Percentiles rank a stretch among this genome's conserved stretches.
phyloP scores from a whole-genome alignment of 1,139 yeast genomes.

The Suhomyces coccinellae region DNA sequence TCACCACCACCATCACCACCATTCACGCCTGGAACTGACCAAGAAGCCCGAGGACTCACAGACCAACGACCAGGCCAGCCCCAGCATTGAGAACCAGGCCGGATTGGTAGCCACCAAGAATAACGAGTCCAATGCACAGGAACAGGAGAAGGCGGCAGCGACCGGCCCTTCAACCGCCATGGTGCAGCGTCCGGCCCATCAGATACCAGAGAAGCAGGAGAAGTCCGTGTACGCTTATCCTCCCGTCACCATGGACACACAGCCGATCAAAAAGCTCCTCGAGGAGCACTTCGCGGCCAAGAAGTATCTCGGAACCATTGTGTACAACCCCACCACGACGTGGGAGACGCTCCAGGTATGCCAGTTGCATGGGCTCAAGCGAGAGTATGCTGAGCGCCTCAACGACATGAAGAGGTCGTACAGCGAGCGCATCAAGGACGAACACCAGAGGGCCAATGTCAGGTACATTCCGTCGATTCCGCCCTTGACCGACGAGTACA shows the following conservation, averaged over 20 bases:
- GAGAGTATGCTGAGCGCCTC: constrained; percentile 34
- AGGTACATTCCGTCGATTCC: constrained; percentile 45
- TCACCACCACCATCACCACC: constrained; percentile 17
- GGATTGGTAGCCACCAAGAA: neutral
- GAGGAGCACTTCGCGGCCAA: constrained; percentile 48
- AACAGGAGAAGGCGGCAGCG: neutral
- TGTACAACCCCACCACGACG: constrained; percentile 59
- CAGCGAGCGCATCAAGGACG: constrained; percentile 25
- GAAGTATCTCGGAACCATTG: constrained; percentile 57
- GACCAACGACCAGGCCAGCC: neutral
- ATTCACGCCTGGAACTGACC: neutral
- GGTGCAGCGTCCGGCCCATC: too few relatives aligned
- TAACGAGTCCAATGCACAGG: neutral
- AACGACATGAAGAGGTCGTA: constrained; percentile 32
- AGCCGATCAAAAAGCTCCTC: constrained; percentile 48
- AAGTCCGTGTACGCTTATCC: constrained; percentile 5
- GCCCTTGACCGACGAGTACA: constrained; percentile 51
- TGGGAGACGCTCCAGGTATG: constrained; percentile 43
- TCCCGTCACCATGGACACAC: constrained; percentile 37
- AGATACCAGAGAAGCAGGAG: too few relatives aligned
- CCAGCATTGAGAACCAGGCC: neutral
- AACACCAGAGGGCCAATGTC: constrained; percentile 15
- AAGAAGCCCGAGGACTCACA: neutral
- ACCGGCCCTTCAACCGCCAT: too few relatives aligned
- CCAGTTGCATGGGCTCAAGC: constrained; percentile 38